Conservation (phyloP, 2,329 filamentous ascomycete species). For the Pezicula rhizophila region DNA sequence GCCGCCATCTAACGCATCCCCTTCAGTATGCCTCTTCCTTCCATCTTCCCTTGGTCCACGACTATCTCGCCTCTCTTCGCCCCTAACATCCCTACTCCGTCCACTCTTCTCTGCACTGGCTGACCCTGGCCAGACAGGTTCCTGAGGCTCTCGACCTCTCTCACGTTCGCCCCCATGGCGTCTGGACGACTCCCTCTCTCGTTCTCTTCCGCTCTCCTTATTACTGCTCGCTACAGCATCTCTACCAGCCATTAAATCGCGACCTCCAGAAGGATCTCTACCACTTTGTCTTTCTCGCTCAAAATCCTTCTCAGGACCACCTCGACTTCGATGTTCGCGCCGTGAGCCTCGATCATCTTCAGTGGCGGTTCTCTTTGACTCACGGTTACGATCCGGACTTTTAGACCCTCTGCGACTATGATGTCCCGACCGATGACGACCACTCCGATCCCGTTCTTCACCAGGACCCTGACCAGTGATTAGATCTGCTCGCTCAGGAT, state of each 20-base stretch:
- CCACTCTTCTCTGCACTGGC: conserved; percentile 6
- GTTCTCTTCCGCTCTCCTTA: conserved; percentile 13
- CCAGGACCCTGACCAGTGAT: conserved; percentile 17
- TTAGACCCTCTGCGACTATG: conserved; percentile 24
- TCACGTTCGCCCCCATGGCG: conserved; percentile 9
- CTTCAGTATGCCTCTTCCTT: conserved; percentile 26
- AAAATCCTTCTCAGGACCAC: conserved; percentile 15
- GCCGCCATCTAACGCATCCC: conserved; percentile 34
- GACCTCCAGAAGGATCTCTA: not conserved
- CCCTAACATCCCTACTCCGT: conserved; percentile 13
- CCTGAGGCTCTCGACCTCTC: conserved; percentile 17
- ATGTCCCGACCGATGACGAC: conserved; percentile 23
- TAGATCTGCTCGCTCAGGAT: conserved; percentile 22
- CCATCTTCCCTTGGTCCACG: conserved; percentile 18
- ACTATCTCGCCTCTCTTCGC: conserved; percentile 20
- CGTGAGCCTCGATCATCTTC: conserved; percentile 22
- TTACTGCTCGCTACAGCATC: conserved; percentile 2
- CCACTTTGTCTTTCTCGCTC: conserved; percentile 10
- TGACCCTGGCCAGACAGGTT: conserved; percentile 16
- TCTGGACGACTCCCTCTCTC: conserved; percentile 5
- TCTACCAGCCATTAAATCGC: conserved; percentile 14
- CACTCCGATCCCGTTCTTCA: conserved; percentile 22
- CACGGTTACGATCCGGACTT: conserved; percentile 22
- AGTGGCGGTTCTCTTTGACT: conserved; percentile 18
- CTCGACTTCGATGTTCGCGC: conserved; percentile 23